Evolutionary conservation across 2,329 filamentous ascomycete genomes (phyloP), one percentile per base, ranked within the genome.

Genomic region (Alternaria dauci): DNA sequence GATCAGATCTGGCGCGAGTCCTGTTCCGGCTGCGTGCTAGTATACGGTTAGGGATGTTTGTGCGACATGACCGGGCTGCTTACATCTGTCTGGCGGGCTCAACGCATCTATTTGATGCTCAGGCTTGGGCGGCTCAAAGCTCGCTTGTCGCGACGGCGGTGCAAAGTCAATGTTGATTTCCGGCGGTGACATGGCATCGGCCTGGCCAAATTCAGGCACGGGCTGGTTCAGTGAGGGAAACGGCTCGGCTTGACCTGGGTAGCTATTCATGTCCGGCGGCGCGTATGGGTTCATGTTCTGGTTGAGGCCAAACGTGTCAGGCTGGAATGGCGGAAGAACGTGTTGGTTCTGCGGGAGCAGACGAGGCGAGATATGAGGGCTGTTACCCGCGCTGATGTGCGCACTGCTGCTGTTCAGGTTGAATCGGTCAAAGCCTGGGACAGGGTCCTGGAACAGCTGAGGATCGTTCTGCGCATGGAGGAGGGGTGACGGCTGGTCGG

Each of bases 141-240:
- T 88, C 54, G 84, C 86, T 71, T 87, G 87, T 59, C 86, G 82
- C 53, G 91, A 87, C 8, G 89, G 89, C 25, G 94, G 94, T 16
- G 93, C 94, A 77, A 92, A 93, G 75, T 97, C 92, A 70, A 97
- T 95, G 74, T 95, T 96, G 79, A 97, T 97, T 52, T 94, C 92
- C 0, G 94, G 94, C n/a, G 94, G 92, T 4, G 90, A 91, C 89
- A 96, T 95, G 68, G 91, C 86, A 51, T 89, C 87, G 46, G 86
- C 88, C 74, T 86, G 88, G 6, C 88, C 87, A 75, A 91, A 86
- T 58, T 94, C 91, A 30, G 80, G 76, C 25, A 80, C 80, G 80
- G 58, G 81, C 38, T 83, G 79, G 66, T 83, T 81, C 62, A 84
- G 77, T 53, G 83, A 78, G 4, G 82, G 81, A 55, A 84, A 84